Base-by-base conservation (phyloP, 177 flowering plant genomes). In the Vitis hybrid region DNA sequence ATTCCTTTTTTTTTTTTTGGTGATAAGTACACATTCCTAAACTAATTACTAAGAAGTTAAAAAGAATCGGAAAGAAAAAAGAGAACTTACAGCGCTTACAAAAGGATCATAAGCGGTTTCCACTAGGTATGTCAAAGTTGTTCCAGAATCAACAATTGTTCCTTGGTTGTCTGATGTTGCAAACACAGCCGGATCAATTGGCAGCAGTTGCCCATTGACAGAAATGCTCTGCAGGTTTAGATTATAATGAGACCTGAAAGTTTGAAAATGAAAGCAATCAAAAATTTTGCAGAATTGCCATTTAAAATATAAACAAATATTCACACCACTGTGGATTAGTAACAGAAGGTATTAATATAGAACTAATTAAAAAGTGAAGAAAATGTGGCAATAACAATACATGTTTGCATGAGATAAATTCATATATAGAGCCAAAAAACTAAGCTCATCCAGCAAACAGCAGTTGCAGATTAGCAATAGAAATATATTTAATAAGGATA, bases 91-190 rank as follows among this genome's bases (percentile, higher is more conserved):
- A 59, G 82, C 76, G 73, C 60, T 71, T 51, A 84, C 79, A 65
- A 84, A 77, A 39, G 78, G 80, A 82, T 86, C 86, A 76, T 82
- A 87, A 59, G 90, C 91, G 69, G 85, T 89, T 74, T 81, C 87
- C n/a, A 83, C 86, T 59, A 89, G 88, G 73, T 89, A 89, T 9
- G 93, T 78, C 79, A 89, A 81, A 52, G 91, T 88, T 68, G 91
- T 89, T 71, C 93, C 91, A 30, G 93, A 82, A 70, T 89, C 90
- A 52, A 89, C 67, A 64, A 89, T 87, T 50, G 93, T 88, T 69
- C 88, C 91, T 34, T 74, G 76, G 72, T 72, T 79, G 75, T 56
- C 70, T 60, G 87, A 80, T 52, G 89, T 82, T 15, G 86, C 80
- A 83, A 89, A 87, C 13, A 66, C 87, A 65, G 80, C 63, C 48